phyloP scores from a whole-genome alignment of 257 asterid genomes.

The Forsythia viridissima region DNA sequence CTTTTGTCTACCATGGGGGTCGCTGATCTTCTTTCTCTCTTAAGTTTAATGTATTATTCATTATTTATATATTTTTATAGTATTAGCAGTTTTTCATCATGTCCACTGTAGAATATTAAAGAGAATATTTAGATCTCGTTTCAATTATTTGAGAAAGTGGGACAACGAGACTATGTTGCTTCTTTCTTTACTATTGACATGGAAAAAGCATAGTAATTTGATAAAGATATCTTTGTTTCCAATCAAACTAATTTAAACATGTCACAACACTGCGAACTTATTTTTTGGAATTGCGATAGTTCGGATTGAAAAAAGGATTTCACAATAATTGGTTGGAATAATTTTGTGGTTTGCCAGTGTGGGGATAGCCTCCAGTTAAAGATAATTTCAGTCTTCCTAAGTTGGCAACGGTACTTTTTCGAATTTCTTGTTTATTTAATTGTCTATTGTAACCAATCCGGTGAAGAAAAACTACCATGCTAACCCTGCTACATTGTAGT shows the following conservation, averaged over 20 bases:
- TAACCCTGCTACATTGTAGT: neutral
- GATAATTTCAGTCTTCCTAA: neutral
- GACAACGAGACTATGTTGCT: neutral
- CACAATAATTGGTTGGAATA: neutral
- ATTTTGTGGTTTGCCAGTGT: neutral
- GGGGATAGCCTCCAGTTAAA: too few relatives aligned
- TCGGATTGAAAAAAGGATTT: neutral
- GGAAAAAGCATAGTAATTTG: neutral
- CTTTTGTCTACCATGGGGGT: constrained; percentile 5
- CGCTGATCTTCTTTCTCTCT: neutral
- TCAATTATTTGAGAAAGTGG: neutral
- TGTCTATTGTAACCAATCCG: neutral
- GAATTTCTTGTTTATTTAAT: neutral
- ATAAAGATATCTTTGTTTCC: too few relatives aligned
- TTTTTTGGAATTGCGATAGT: neutral
- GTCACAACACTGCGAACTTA: neutral
- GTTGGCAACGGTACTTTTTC: neutral
- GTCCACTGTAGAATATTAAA: too few relatives aligned
- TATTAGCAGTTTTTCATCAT: neutral
- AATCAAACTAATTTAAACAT: neutral
- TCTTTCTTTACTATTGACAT: neutral
- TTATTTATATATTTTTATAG: too few relatives aligned
- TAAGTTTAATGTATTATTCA: too few relatives aligned
- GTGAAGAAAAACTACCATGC: neutral
- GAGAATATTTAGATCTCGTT: neutral